phyloP scores from a whole-genome alignment of 2,329 filamentous ascomycete species.

The Paracoccidioides brasiliensis region DNA sequence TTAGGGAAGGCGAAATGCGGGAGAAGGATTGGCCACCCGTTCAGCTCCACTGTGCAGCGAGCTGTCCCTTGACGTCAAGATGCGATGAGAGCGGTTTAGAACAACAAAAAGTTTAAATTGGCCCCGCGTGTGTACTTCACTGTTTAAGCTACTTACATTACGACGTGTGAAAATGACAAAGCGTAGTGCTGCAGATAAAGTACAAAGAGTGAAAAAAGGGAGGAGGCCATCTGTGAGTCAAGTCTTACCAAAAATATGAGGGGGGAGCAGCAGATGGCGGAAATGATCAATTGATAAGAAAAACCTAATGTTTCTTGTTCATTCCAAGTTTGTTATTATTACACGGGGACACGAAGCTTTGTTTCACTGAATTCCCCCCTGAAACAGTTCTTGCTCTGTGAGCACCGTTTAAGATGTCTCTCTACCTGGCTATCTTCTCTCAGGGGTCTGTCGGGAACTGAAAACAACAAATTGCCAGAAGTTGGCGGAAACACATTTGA shows the following conservation, averaged over 20 bases:
- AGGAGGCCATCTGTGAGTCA: background rate
- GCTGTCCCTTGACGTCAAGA: background rate
- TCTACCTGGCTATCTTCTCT: too few relatives aligned
- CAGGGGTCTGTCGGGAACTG: too few relatives aligned
- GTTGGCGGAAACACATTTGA: too few relatives aligned
- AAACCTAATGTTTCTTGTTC: background rate
- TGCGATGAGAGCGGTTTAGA: background rate
- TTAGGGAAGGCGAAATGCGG: constrained; percentile 1
- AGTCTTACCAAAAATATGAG: background rate
- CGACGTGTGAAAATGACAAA: too few relatives aligned
- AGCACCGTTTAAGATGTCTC: too few relatives aligned
- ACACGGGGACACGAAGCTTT: background rate
- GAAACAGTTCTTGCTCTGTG: background rate
- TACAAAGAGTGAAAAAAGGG: background rate
- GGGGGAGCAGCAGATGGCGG: background rate
- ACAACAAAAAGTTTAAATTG: background rate
- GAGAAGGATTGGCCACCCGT: background rate
- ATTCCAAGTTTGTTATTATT: background rate
- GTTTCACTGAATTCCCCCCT: background rate
- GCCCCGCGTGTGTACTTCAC: background rate
- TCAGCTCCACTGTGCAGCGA: too few relatives aligned
- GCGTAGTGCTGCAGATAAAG: background rate
- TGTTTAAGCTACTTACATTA: background rate
- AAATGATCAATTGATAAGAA: background rate
- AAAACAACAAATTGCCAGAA: too few relatives aligned